Evolutionary conservation across 2,329 filamentous ascomycete species (phyloP).

Genomic region (Didymella exigua): DNA sequence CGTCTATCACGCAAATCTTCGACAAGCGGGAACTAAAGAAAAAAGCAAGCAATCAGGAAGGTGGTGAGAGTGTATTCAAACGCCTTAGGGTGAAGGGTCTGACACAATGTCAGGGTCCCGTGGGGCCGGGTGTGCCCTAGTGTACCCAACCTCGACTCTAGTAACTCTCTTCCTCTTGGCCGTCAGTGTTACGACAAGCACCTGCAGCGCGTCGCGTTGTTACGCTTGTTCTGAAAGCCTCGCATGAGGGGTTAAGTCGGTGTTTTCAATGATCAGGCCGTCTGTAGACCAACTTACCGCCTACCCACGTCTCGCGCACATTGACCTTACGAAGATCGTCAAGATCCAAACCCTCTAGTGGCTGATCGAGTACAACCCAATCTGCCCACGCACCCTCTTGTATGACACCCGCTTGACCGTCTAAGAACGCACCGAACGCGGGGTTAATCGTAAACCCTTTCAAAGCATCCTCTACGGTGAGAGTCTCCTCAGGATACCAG

Average conservation of each 20-base stretch:
- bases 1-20: conserved; percentile 1
- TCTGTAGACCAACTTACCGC: conserved; percentile 54
- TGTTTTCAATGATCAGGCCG: conserved; percentile 16
- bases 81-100: conserved; percentile 1
- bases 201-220: background rate
- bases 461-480: conserved; percentile 65
- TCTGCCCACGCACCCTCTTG: conserved; percentile 67
- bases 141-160: background rate
- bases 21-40: background rate
- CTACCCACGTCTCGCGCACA: conserved; percentile 73
- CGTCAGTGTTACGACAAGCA: background rate
- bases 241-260: conserved; percentile 10
- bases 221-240: background rate
- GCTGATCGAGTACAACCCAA: conserved; percentile 71
- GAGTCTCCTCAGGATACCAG: conserved; percentile 65
- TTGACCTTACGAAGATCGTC: conserved; percentile 60
- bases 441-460: conserved; percentile 66
- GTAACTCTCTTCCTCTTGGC: background rate
- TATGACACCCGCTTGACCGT: conserved; percentile 65
- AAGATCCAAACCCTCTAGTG: conserved; percentile 57
- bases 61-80: background rate
- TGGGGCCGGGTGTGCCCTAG: conserved; percentile 8
- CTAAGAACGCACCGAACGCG: conserved; percentile 65
- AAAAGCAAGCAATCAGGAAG: background rate
- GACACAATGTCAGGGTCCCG: background rate